Evolutionary conservation across 2,329 filamentous ascomycete genomes (phyloP).

Genomic region (Botrytis aclada): DNA sequence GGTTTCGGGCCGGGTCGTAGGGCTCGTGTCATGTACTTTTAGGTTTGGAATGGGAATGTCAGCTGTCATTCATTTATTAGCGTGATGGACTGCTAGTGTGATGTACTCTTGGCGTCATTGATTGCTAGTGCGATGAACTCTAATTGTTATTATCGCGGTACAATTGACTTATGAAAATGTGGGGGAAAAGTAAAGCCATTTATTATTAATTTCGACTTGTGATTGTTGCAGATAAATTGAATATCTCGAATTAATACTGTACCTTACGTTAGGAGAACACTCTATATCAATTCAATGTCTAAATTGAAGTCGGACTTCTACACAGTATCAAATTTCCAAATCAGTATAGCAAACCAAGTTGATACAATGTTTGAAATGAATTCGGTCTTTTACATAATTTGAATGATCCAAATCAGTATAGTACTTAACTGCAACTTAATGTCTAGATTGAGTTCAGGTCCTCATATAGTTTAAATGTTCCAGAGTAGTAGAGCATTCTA

Average conservation of each 20-base stretch:
- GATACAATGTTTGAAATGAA: too few relatives aligned
- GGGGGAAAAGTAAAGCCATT: background rate
- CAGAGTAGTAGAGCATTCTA: background rate
- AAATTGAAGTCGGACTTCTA: accelerated
- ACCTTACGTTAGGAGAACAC: background rate
- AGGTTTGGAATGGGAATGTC: background rate
- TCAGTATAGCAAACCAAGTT: too few relatives aligned
- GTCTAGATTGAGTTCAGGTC: background rate
- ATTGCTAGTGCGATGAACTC: too few relatives aligned
- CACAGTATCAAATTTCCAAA: background rate
- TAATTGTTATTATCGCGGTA: background rate
- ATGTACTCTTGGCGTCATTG: background rate
- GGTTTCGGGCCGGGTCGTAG: background rate
- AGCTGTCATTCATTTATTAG: background rate
- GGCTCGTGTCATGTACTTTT: background rate
- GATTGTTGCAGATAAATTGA: background rate
- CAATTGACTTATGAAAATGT: background rate
- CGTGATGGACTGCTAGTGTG: background rate
- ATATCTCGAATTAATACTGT: accelerated
- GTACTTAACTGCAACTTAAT: accelerated
- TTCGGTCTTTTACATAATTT: accelerated
- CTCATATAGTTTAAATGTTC: background rate
- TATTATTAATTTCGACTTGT: background rate
- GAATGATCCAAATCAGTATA: background rate
- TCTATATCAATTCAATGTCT: background rate